These are phyloP conservation scores for Hypoxylon lienhwacheense DNA, from an alignment of 495 filamentous ascomycete genomes.

Conservation along the genomic window DNA sequence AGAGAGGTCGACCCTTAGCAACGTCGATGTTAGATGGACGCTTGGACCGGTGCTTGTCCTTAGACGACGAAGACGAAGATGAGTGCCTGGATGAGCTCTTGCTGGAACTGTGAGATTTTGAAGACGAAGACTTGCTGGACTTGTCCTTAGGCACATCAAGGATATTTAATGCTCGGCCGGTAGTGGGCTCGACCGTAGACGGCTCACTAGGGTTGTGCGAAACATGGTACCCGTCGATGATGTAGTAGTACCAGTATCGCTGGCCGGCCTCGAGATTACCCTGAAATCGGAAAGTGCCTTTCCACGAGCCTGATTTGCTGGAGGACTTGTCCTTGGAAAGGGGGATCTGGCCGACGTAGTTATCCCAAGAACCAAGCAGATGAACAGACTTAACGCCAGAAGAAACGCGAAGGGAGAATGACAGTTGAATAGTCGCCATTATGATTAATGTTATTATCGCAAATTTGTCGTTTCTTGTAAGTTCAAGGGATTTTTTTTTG, in stretches of 20 bases:
- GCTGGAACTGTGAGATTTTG: constrained; percentile 51
- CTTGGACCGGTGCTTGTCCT: constrained; percentile 43
- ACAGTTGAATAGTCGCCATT: constrained; percentile 84
- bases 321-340: constrained; percentile 80
- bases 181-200: constrained; percentile 92
- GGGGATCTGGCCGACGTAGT: constrained; percentile 89
- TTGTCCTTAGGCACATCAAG: constrained; percentile 59
- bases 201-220: constrained; percentile 92
- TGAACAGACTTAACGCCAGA: constrained; percentile 97
- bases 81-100: constrained; percentile 44
- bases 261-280: constrained; percentile 79
- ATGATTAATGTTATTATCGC: constrained; percentile 53
- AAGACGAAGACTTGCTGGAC: constrained; percentile 53
- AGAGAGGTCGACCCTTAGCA: constrained; percentile 83
- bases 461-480: constrained; percentile 45
- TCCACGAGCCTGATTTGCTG: constrained; percentile 82
- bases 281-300: constrained; percentile 95
- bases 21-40: constrained; percentile 58
- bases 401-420: constrained; percentile 91
- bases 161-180: constrained; percentile 88
- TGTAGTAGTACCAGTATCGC: constrained; percentile 99
- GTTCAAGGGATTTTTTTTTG: constrained; percentile 41
- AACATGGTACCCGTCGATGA: constrained; percentile 99
- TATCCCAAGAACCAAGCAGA: constrained; percentile 97
- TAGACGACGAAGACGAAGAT: constrained; percentile 43